phyloP scores from a whole-genome alignment of 805 yeast species.

The Candida multigemmis region DNA sequence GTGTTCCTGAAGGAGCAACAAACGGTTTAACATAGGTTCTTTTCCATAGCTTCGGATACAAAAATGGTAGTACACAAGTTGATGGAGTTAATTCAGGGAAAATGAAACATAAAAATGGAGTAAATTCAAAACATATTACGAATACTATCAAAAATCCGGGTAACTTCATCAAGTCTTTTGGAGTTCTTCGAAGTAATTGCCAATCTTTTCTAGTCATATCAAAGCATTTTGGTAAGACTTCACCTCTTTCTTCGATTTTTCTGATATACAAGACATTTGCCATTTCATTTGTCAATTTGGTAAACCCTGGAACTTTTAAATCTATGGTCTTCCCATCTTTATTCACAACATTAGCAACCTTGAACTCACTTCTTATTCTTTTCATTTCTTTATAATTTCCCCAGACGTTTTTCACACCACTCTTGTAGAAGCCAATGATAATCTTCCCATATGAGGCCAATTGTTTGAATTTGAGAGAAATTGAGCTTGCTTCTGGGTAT shows the following conservation, averaged over 20 bases:
- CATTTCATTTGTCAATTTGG: conserved; percentile 25
- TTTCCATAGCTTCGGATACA: conserved; percentile 28
- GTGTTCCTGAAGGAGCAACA: too few relatives aligned
- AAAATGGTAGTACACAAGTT: conserved; percentile 46
- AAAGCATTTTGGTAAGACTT: conserved; percentile 8
- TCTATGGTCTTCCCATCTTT: conserved; percentile 14
- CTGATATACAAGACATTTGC: conserved; percentile 24
- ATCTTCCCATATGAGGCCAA: conserved; percentile 35
- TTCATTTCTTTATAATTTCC: conserved; percentile 18
- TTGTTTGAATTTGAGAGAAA: conserved; percentile 23
- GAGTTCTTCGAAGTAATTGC: conserved; percentile 42
- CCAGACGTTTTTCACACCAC: conserved; percentile 52
- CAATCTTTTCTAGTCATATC: conserved; percentile 40
- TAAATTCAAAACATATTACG: conserved; percentile 42
- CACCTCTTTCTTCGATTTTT: conserved; percentile 24
- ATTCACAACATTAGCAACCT: conserved; percentile 11
- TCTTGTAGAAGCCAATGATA: conserved; percentile 43
- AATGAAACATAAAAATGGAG: conserved; percentile 43
- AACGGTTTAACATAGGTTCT: too few relatives aligned
- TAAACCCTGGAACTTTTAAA: conserved; percentile 21
- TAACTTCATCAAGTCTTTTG: conserved; percentile 39
- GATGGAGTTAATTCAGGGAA: conserved; percentile 50
- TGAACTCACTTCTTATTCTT: conserved; percentile 9
- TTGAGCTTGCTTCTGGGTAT: conserved; percentile 8
- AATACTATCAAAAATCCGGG: conserved; percentile 44